Conservation (phyloP, 768 basidiomycete genomes). For the Xanthoconium purpureum region DNA sequence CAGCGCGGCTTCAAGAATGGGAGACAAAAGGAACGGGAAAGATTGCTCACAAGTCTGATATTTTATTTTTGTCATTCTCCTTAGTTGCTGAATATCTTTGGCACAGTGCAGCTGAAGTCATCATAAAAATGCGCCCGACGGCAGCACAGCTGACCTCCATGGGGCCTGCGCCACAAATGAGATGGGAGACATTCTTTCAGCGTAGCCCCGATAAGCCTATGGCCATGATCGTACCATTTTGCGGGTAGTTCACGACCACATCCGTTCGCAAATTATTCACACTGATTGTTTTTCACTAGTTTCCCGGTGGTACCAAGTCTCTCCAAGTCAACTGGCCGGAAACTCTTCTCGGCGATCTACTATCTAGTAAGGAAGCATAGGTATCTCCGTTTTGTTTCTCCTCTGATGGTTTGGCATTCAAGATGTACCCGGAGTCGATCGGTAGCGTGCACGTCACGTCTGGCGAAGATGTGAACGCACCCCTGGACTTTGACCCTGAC, state of each 20-base stretch:
- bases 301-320: constrained; percentile 17
- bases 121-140: constrained; percentile 53
- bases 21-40: constrained; percentile 41
- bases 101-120: constrained; percentile 51
- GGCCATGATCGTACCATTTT: constrained; percentile 38
- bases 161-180: constrained; percentile 38
- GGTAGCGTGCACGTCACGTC: constrained; percentile 50
- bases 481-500: constrained; percentile 44
- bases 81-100: background rate
- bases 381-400: background rate
- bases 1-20: constrained; percentile 35
- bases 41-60: constrained; percentile 51
- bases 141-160: constrained; percentile 45
- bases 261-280: background rate
- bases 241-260: constrained; percentile 34
- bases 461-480: constrained; percentile 39
- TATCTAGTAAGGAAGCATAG: background rate
- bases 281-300: constrained; percentile 13
- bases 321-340: constrained; percentile 16
- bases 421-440: constrained; percentile 44
- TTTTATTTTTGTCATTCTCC: background rate
- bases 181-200: constrained; percentile 53
- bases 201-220: constrained; percentile 54
- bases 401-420: background rate
- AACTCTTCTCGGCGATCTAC: constrained; percentile 23